phyloP scores from a whole-genome alignment of 2,329 filamentous ascomycete species.

The Penicillium thymicola region DNA sequence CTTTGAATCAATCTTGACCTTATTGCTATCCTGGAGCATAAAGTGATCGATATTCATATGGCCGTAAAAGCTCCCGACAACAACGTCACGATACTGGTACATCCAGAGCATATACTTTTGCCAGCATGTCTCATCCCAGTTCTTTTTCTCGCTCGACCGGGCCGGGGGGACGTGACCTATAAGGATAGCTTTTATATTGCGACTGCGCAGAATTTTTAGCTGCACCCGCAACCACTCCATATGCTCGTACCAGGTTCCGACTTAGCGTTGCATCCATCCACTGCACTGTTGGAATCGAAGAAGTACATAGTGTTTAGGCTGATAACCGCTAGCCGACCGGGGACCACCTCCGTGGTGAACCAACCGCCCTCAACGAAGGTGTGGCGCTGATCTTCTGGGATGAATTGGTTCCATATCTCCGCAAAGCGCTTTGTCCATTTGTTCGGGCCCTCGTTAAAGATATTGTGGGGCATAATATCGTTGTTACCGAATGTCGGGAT shows the following conservation, averaged over 20 bases:
- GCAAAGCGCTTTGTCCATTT: constrained; percentile 75
- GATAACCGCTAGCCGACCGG: constrained; percentile 78
- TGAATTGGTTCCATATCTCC: constrained; percentile 78
- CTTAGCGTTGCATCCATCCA: constrained; percentile 78
- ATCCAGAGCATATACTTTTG: constrained; percentile 94
- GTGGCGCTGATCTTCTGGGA: constrained; percentile 88
- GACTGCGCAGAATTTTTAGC: constrained; percentile 73
- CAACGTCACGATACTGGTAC: constrained; percentile 83
- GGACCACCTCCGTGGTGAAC: constrained; percentile 92
- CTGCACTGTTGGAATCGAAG: constrained; percentile 87
- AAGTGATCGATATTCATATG: constrained; percentile 99
- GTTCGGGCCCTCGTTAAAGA: constrained; percentile 81
- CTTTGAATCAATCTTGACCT: constrained; percentile 60
- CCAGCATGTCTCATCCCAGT: constrained; percentile 97
- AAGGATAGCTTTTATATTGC: constrained; percentile 89
- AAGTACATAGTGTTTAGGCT: constrained; percentile 97
- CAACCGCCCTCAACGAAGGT: constrained; percentile 89
- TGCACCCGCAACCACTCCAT: constrained; percentile 95
- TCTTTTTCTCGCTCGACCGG: constrained; percentile 75
- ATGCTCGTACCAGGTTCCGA: constrained; percentile 89
- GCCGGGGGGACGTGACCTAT: constrained; percentile 94
- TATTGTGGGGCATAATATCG: constrained; percentile 95
- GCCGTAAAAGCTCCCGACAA: constrained; percentile 75
- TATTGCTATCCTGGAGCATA: constrained; percentile 78
- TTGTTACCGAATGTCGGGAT: constrained; percentile 95